Conservation (phyloP, 768 basidiomycete species). For the Panellus pusillus region DNA sequence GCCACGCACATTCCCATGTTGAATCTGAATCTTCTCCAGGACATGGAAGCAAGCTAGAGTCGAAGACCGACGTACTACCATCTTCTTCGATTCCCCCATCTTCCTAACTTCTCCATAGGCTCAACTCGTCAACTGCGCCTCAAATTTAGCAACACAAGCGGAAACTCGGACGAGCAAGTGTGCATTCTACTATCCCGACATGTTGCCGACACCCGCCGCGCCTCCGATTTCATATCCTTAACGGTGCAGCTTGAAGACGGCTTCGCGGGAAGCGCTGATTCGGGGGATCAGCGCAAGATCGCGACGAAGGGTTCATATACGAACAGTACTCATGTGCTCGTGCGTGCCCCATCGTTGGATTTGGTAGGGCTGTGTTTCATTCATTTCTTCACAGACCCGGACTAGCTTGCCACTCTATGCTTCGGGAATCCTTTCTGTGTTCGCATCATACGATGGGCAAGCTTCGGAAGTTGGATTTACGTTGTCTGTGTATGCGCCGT, state of each 20-base stretch:
- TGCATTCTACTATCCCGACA: conserved; percentile 87
- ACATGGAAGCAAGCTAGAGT: conserved; percentile 41
- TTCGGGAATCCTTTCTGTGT: conserved; percentile 50
- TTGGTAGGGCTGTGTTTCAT: not conserved
- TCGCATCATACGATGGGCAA: conserved; percentile 70
- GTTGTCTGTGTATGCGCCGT: conserved; percentile 56
- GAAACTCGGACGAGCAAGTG: conserved; percentile 47
- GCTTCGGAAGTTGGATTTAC: conserved; percentile 65
- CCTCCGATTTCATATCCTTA: conserved; percentile 69
- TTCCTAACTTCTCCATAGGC: conserved; percentile 24
- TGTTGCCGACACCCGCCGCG: conserved; percentile 54
- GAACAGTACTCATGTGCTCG: conserved; percentile 52
- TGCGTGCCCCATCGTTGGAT: conserved; percentile 20
- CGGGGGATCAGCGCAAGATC: conserved; percentile 31
- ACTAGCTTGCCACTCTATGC: conserved; percentile 35
- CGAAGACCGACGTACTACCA: conserved; percentile 30
- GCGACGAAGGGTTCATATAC: conserved; percentile 51
- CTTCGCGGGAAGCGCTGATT: conserved; percentile 25
- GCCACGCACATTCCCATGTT: not conserved
- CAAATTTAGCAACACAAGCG: conserved; percentile 33
- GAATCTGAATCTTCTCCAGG: conserved; percentile 37
- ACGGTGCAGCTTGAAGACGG: conserved; percentile 51
- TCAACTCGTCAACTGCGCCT: conserved; percentile 41
- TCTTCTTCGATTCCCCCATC: not conserved
- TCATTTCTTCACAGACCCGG: conserved; percentile 30